phyloP scores from a whole-genome alignment of 83 land plant species.

The Diphasiastrum complanatum region DNA sequence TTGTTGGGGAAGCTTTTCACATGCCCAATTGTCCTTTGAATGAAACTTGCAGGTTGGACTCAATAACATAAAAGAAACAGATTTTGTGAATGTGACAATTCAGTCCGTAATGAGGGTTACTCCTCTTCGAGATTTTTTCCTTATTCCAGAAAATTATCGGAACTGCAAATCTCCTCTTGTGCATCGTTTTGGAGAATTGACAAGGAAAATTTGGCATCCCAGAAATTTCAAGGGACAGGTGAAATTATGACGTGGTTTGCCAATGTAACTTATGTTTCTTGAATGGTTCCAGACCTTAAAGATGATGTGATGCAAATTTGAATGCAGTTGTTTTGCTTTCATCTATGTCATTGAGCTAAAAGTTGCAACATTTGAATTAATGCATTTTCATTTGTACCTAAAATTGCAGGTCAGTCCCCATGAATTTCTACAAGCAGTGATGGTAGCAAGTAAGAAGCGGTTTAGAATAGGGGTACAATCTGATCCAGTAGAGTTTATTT shows the following conservation, averaged over 20 bases:
- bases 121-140: conserved; percentile 86
- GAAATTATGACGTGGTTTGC: conserved; percentile 3
- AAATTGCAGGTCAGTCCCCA: conserved; percentile 89
- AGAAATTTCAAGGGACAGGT: conserved; percentile 98
- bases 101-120: conserved; percentile 97
- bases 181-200: conserved; percentile 92
- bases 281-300: not conserved
- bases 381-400: conserved; percentile 5
- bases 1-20: conserved; percentile 1
- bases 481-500: conserved; percentile 98
- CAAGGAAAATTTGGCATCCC: conserved; percentile 95
- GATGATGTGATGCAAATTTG: not conserved
- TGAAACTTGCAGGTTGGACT: conserved; percentile 65
- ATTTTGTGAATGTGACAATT: conserved; percentile 93
- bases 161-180: conserved; percentile 88
- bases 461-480: conserved; percentile 94
- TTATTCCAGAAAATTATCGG: conserved; percentile 80
- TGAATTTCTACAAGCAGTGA: conserved; percentile 94
- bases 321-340: not conserved
- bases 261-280: not conserved
- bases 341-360: no score
- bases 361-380: no score
- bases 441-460: conserved; percentile 90
- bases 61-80: conserved; percentile 93
- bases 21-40: not conserved